These are phyloP conservation scores for Trichophaea hybrida DNA, from an alignment of 2,329 filamentous ascomycete genomes.

Conservation along the genomic window DNA sequence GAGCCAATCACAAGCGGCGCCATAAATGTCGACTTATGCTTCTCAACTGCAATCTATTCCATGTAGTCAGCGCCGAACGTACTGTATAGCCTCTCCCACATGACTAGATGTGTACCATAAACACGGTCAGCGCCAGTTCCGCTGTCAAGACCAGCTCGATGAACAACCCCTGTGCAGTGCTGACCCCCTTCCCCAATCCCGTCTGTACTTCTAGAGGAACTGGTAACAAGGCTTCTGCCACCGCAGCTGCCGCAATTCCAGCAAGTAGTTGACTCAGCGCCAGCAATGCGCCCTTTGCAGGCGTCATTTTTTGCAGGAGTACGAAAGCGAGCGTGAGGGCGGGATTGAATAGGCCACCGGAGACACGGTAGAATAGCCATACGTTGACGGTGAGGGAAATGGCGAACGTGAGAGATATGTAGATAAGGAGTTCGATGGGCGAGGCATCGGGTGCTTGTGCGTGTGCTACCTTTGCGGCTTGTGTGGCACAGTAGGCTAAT, in stretches of 20 bases:
- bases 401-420: conserved; percentile 40
- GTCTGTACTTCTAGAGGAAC: conserved; percentile 43
- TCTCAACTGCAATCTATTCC: conserved; percentile 43
- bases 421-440: conserved; percentile 29
- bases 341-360: conserved; percentile 32
- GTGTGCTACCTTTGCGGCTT: conserved; percentile 14
- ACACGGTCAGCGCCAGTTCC: conserved; percentile 48
- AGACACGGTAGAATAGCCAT: conserved; percentile 44
- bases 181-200: conserved; percentile 36
- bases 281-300: conserved; percentile 40
- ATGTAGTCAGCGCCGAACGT: not conserved
- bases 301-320: conserved; percentile 43
- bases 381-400: conserved; percentile 40
- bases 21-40: conserved; percentile 56
- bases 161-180: conserved; percentile 44
- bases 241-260: conserved; percentile 44
- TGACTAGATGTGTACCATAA: conserved; percentile 39
- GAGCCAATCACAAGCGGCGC: conserved; percentile 60
- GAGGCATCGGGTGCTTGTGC: conserved; percentile 3
- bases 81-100: too few relatives aligned
- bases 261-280: conserved; percentile 44
- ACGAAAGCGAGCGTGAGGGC: conserved; percentile 44
- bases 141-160: conserved; percentile 53
- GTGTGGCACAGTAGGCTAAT: conserved; percentile 27
- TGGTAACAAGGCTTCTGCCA: conserved; percentile 44